Evolutionary conservation across 495 filamentous ascomycete species (phyloP).

Genomic region (Neurospora pannonica): DNA sequence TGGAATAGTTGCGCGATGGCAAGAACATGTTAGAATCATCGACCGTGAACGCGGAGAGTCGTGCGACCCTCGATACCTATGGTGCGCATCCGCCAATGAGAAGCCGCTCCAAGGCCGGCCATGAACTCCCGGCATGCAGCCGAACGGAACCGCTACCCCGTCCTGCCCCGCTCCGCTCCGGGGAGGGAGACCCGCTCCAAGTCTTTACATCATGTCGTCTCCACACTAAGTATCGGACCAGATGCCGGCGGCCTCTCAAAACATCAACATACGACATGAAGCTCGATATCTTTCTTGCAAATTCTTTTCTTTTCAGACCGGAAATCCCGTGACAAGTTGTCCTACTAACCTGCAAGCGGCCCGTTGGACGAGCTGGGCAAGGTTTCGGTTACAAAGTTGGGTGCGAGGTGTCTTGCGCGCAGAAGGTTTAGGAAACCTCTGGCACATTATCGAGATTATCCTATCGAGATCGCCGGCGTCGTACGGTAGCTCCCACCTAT

Average conservation of each 20-base stretch:
- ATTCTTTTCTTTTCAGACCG: neutral
- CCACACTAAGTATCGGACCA: neutral
- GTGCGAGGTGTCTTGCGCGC: neutral
- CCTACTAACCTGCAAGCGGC: neutral
- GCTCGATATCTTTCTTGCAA: neutral
- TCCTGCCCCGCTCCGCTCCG: neutral
- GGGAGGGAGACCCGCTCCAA: neutral
- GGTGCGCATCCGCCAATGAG: neutral
- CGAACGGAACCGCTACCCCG: neutral
- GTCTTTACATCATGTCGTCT: neutral
- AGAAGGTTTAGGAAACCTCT: neutral
- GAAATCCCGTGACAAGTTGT: neutral
- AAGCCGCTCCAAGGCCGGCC: neutral
- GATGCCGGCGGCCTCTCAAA: neutral
- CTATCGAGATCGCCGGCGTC: neutral
- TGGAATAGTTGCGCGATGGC: neutral
- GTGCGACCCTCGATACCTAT: neutral
- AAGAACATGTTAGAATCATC: neutral
- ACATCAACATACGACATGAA: neutral
- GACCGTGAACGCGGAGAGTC: neutral
- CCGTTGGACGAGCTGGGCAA: neutral
- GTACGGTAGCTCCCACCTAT: neutral
- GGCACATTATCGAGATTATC: neutral
- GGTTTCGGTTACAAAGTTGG: neutral
- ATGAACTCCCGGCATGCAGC: neutral